These are phyloP conservation scores for Zymoseptoria ardabiliae DNA, from an alignment of 2,329 filamentous ascomycete species.

Conservation along the genomic window DNA sequence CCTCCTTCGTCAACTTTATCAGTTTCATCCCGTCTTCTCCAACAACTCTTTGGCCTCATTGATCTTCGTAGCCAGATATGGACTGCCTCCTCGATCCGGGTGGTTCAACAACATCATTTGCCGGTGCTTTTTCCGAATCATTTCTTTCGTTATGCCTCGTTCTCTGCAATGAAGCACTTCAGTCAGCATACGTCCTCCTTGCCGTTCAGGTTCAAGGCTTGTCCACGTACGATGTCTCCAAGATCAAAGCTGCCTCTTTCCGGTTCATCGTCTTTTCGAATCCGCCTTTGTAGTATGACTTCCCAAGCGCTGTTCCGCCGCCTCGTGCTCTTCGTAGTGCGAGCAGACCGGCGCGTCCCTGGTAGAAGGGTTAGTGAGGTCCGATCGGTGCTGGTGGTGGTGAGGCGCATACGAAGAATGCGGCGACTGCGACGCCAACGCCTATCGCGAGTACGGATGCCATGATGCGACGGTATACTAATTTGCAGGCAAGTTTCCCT, in stretches of 20 bases:
- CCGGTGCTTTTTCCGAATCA: constrained; percentile 90
- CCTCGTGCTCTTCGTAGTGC: constrained; percentile 77
- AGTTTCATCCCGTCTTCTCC: constrained; percentile 54
- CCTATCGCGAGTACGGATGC: constrained; percentile 53
- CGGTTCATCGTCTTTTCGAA: constrained; percentile 93
- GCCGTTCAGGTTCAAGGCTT: not conserved
- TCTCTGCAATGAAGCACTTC: constrained; percentile 51
- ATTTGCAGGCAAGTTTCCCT: not conserved
- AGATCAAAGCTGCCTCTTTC: constrained; percentile 81
- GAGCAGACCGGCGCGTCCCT: constrained; percentile 90
- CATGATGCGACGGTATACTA: constrained; percentile 38
- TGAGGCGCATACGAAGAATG: constrained; percentile 50
- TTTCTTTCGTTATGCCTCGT: constrained; percentile 79
- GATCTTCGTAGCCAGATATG: constrained; percentile 93
- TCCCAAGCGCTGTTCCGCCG: constrained; percentile 68
- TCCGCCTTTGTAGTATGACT: constrained; percentile 96
- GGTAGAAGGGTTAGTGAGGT: not conserved
- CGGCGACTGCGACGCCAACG: constrained; percentile 56
- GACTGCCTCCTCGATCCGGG: constrained; percentile 91
- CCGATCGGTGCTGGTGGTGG: not conserved
- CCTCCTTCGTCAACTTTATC: not conserved
- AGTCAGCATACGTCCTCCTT: constrained; percentile 4
- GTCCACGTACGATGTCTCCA: constrained; percentile 70
- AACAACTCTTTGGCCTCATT: constrained; percentile 97
- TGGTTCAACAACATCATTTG: constrained; percentile 97